Evolutionary conservation across 2,329 filamentous ascomycete species (phyloP), one percentile per base, ranked within the genome.

Genomic region (Penicillium sclerotigenum): DNA sequence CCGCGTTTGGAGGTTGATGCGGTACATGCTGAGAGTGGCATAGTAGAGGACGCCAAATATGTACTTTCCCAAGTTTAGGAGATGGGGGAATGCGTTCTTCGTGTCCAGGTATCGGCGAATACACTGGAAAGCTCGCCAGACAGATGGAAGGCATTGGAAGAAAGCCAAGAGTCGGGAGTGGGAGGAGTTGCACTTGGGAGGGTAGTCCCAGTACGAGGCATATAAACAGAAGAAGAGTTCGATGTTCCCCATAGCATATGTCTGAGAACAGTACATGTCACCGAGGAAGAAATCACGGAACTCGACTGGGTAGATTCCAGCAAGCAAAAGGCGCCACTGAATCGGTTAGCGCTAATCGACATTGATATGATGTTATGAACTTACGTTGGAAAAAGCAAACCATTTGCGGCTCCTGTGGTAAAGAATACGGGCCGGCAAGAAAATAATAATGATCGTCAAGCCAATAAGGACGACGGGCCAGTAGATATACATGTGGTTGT

Each of bases 271-370:
- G 73, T 96, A 96, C 81, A 97, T 97, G 71, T 99, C 94, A 50
- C 94, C 94, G 0, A 97, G 82, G 74, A 97, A 97, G 76, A 99
- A 97, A 74, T 99, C 94, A 56, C 92, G 85, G 72, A 97, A 99
- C 71, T 97, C 93, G 47, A 99, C 94, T 1, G 91, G 91, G 68
- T 95, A 97, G 20, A 96, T 72, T 4, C 92, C 92, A 14, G 93
- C 90, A 47, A 93, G 82, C 51, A 95, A 77, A 18, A 97, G 80
- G 58, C 94, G 89, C 83, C 89, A 95, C 88, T 94, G 60, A 9
- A 37, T 11, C 13, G 29, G 57, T 71, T 9, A 69, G 63, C 10
- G 36, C 8, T 34, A 3, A 31, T 54, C 11, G 7, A 20, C 48
- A 22, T 2, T 3, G 14, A 20, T 18, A 26, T 28, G 14, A 5